Percentiles rank a stretch among this genome's conserved stretches.
Evolutionary conservation across 1,284 basidiomycete species (phyloP).

Genomic region (Rhodotorula sp.): DNA sequence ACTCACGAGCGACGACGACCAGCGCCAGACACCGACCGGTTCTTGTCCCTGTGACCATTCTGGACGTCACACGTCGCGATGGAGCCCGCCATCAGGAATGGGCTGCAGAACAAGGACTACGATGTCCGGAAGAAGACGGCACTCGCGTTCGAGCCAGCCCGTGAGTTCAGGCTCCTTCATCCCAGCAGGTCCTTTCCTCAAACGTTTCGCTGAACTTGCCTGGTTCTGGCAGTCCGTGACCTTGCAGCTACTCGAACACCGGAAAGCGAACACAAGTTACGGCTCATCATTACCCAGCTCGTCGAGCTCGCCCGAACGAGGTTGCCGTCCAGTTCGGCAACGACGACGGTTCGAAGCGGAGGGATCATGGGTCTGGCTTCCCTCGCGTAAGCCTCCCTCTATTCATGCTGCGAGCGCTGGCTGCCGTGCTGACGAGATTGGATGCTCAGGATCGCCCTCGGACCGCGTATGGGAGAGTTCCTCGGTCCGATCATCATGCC

Average conservation of each 20-base stretch:
- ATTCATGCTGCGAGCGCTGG: too few relatives aligned
- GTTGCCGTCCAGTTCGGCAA: conserved; percentile 64
- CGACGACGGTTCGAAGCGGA: conserved; percentile 68
- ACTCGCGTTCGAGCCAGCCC: conserved; percentile 71
- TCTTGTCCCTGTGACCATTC: too few relatives aligned
- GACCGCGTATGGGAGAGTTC: conserved; percentile 87
- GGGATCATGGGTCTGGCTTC: conserved; percentile 92
- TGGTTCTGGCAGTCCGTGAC: conserved; percentile 71
- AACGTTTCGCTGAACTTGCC: not conserved
- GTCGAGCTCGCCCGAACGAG: conserved; percentile 75
- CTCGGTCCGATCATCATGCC: conserved; percentile 90
- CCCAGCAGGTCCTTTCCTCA: not conserved
- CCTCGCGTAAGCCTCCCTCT: conserved; percentile 52
- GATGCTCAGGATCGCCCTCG: conserved; percentile 69
- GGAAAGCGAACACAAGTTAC: conserved; percentile 77
- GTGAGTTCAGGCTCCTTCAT: not conserved
- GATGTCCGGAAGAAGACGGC: conserved; percentile 96
- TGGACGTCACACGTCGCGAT: not conserved
- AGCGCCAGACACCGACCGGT: too few relatives aligned
- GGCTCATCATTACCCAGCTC: conserved; percentile 88
- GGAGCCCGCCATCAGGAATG: conserved; percentile 13
- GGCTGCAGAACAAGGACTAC: conserved; percentile 53
- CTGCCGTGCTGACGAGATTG: not conserved
- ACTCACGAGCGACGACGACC: too few relatives aligned
- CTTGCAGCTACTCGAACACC: conserved; percentile 60